phyloP scores from a whole-genome alignment of 768 basidiomycete genomes.

The Gelatoporia subvermispora region DNA sequence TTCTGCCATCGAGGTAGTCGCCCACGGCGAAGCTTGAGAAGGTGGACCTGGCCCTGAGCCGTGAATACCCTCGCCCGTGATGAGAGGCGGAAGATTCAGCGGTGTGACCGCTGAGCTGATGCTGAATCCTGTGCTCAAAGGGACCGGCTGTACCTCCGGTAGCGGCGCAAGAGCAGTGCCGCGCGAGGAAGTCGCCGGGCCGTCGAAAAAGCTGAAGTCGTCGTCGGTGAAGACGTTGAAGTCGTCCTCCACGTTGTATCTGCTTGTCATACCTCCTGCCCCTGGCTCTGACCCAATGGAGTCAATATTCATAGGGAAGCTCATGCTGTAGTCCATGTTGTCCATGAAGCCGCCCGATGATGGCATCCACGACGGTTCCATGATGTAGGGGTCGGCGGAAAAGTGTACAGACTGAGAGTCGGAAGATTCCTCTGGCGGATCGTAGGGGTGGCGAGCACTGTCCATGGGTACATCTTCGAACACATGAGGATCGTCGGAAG shows the following conservation, averaged over 20 bases:
- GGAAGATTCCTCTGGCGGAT: background rate
- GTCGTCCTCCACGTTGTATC: constrained; percentile 25
- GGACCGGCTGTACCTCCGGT: background rate
- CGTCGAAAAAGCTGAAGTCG: constrained; percentile 86
- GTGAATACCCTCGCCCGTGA: constrained; percentile 23
- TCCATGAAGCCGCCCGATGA: constrained; percentile 30
- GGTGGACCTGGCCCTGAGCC: constrained; percentile 25
- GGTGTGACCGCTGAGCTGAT: constrained; percentile 25
- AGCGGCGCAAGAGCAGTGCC: constrained; percentile 12
- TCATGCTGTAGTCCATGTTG: constrained; percentile 37
- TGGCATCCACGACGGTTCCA: constrained; percentile 14
- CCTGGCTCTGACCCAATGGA: constrained; percentile 27
- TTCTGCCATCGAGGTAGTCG: constrained; percentile 8
- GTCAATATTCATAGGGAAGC: constrained; percentile 46
- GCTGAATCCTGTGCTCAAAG: constrained; percentile 7
- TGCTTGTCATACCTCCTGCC: constrained; percentile 23
- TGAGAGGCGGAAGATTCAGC: constrained; percentile 29
- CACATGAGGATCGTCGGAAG: constrained; percentile 3
- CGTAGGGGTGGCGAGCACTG: background rate
- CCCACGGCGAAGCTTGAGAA: constrained; percentile 17
- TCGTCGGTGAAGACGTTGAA: constrained; percentile 67
- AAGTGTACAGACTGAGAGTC: too few relatives aligned
- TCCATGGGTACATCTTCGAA: background rate
- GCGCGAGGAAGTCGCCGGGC: constrained; percentile 34
- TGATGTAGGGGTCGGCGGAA: constrained; percentile 14